phyloP scores from a whole-genome alignment of 106 monocot genomes.

The Dioscorea dumetorum region DNA sequence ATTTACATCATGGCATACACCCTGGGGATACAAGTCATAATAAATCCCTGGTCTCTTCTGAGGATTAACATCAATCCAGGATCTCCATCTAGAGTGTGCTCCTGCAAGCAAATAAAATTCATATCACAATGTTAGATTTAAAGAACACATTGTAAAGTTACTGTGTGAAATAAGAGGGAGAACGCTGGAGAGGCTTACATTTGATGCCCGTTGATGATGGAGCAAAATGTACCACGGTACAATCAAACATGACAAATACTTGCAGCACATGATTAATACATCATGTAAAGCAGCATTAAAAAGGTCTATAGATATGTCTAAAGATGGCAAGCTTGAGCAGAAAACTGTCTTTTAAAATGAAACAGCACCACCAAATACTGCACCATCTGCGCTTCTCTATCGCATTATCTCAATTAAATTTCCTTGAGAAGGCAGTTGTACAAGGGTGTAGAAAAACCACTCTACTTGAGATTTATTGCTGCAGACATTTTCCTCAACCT shows the following conservation, averaged over 20 bases:
- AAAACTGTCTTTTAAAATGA: too few relatives aligned
- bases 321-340: too few relatives aligned
- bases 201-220: neutral
- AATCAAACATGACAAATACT: neutral
- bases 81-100: neutral
- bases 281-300: neutral
- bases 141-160: neutral
- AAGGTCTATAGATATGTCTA: too few relatives aligned
- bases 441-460: neutral
- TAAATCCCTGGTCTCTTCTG: neutral
- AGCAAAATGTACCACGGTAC: neutral
- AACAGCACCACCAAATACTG: neutral
- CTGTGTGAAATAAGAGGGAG: too few relatives aligned
- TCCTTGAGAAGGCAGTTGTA: neutral
- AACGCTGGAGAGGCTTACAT: neutral
- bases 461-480: constrained; percentile 79
- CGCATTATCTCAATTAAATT: too few relatives aligned
- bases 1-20: constrained; percentile 1
- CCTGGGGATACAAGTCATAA: neutral
- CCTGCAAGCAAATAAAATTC: neutral
- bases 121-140: neutral
- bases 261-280: neutral
- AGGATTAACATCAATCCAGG: neutral
- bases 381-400: neutral
- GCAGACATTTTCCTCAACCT: constrained; percentile 92